Base-by-base conservation (phyloP, 805 yeast genomes). In the Candida krabiensis region DNA sequence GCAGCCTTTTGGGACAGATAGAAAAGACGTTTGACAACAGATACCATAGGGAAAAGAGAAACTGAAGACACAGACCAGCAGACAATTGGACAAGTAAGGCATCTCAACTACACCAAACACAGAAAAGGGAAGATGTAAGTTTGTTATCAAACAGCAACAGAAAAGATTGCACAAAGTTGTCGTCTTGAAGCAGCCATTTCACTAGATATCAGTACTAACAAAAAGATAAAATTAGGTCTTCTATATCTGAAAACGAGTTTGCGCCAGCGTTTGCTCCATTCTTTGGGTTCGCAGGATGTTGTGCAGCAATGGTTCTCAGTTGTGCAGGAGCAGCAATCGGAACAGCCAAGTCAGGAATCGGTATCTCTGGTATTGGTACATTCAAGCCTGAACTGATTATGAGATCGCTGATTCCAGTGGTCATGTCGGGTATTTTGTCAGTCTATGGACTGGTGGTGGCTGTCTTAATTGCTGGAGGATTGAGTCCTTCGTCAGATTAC, bases 281-380 rank as follows among this genome's bases (percentile, higher is more conserved):
- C 64, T 81, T 93, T 60, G 99, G 99, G 28, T 89, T 91, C 66
- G 96, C 97, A 27, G 99, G 97, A 32, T 90, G 98, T 67, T 88
- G 93, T 5, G 83, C 88, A 32, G 96, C 96, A 35, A 86, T 88
- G 86, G 77, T 87, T 17, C 70, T 91, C 42, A 83, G 95, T 41
- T 87, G 96, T 58, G 83, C 91, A n/a, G 99, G 99, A 46, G 98
- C 99, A 4, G 98, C 98, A 44, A 83, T 89, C 51, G 99, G 99
- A 41, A 91, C 98, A 3, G 98, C 98, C 46, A 93, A 93, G 66
- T 86, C 96, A 30, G 99, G 99, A 42, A 83, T 93, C 47, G 99
- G 99, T 75, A 93, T 93, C 55, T 71, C 97, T 22, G 99, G 98
- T 73, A 89, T 93, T 50, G 97, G 98, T 72, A 85, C 96, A 32